Conservation (phyloP, 2,329 filamentous ascomycete species). For the Sporothrix dimorphospora region DNA sequence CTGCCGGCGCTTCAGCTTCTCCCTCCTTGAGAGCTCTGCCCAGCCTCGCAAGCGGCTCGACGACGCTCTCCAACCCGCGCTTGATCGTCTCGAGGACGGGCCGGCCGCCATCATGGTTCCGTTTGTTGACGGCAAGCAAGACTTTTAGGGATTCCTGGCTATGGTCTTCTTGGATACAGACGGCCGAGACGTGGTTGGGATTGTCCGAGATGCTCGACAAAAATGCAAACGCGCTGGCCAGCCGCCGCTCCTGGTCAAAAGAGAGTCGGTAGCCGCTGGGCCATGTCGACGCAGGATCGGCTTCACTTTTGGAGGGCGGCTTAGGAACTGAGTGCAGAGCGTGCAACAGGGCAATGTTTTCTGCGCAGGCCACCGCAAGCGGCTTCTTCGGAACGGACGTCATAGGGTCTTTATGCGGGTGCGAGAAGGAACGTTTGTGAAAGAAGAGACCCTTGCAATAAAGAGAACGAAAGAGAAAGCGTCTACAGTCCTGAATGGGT, state of each 20-base stretch:
- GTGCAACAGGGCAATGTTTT: constrained; percentile 17
- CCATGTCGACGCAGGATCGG: neutral
- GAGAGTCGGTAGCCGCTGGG: neutral
- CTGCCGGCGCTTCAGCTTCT: neutral
- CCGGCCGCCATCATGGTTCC: no score
- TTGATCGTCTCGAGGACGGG: neutral
- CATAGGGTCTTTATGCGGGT: no score
- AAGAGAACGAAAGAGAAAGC: no score
- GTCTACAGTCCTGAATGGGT: no score
- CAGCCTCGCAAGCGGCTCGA: neutral
- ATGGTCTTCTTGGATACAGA: constrained; percentile 16
- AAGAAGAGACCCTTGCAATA: no score
- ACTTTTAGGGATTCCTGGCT: neutral
- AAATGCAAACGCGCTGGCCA: neutral
- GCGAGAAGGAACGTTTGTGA: no score
- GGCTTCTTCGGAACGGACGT: neutral
- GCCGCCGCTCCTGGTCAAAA: neutral
- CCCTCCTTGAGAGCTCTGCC: neutral
- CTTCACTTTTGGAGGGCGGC: neutral
- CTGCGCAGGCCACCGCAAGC: constrained; percentile 19
- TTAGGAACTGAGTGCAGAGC: neutral
- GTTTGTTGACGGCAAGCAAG: constrained; percentile 17
- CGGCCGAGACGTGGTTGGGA: constrained; percentile 2
- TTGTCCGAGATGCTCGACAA: constrained; percentile 14
- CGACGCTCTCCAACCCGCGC: neutral